phyloP scores from a whole-genome alignment of 257 asterid species.

The Lantana camara region DNA sequence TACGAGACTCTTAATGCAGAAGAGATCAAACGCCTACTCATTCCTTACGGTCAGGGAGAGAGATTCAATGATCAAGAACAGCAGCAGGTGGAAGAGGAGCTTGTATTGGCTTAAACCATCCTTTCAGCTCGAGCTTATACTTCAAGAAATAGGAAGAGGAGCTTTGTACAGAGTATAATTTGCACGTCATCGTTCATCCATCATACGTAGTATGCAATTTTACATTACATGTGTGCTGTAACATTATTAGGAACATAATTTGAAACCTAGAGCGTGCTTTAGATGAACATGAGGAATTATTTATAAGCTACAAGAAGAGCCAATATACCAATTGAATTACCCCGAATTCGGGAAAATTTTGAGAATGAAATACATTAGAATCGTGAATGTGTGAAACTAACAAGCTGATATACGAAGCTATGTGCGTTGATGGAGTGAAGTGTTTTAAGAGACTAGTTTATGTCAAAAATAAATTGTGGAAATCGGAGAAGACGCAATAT shows the following conservation, averaged over 20 bases:
- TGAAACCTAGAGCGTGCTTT: not conserved
- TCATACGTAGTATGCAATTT: slow-evolving; percentile 18
- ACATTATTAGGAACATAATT: slow-evolving; percentile 21
- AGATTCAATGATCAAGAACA: slow-evolving; percentile 48
- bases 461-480: too few species aligned
- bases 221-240: slow-evolving; percentile 32
- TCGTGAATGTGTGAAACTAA: not conserved
- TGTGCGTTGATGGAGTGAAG: too few species aligned
- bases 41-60: slow-evolving; percentile 48
- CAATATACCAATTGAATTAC: slow-evolving; percentile 2
- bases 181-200: slow-evolving; percentile 28
- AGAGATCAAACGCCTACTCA: slow-evolving; percentile 71
- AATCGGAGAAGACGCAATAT: too few species aligned
- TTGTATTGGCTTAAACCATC: slow-evolving; percentile 61
- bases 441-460: too few species aligned
- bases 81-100: slow-evolving; percentile 69
- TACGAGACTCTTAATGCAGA: slow-evolving; percentile 78
- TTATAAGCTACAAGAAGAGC: not conserved
- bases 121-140: not conserved
- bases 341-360: slow-evolving; percentile 30
- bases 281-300: not conserved
- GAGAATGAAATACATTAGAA: not conserved
- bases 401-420: too few species aligned
- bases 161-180: slow-evolving; percentile 44
- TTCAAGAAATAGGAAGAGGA: slow-evolving; percentile 22